These are phyloP conservation scores for Alloteropsis angusta DNA, from an alignment of 202 grass and related monocot genomes.

Conservation along the genomic window DNA sequence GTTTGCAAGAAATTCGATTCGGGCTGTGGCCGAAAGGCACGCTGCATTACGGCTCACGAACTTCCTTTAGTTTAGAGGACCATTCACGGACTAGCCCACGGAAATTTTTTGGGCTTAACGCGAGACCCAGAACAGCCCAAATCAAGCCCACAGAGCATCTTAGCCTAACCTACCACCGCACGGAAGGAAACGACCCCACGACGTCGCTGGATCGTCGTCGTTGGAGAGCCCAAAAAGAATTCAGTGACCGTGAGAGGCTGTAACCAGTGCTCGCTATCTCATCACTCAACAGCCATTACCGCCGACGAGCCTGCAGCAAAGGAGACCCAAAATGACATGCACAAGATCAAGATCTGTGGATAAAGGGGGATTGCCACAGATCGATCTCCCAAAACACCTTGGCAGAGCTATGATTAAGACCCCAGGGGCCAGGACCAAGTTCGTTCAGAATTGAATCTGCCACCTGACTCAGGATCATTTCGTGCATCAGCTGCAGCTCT, in stretches of 20 bases:
- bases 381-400: not conserved
- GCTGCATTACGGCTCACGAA: too few relatives aligned
- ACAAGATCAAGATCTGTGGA: not conserved
- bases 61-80: too few relatives aligned
- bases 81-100: too few relatives aligned
- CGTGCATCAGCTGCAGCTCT: not conserved
- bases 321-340: not conserved
- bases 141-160: not conserved
- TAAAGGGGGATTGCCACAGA: not conserved
- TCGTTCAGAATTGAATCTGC: slow-evolving; percentile 6
- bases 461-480: not conserved
- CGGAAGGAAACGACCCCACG: not conserved
- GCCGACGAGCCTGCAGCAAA: not conserved
- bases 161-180: not conserved
- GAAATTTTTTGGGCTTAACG: not conserved
- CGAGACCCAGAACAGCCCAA: not conserved
- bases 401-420: not conserved
- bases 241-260: not conserved
- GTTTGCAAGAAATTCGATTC: not conserved
- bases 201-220: too few relatives aligned
- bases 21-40: too few relatives aligned
- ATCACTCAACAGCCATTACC: not conserved
- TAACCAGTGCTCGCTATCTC: not conserved
- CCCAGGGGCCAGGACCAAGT: not conserved
- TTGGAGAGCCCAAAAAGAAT: not conserved